A percentile compares a stretch with the other conserved stretches of the same genome.
phyloP scores from a whole-genome alignment of 2,329 filamentous ascomycete species.

The Colletotrichum caudatum region DNA sequence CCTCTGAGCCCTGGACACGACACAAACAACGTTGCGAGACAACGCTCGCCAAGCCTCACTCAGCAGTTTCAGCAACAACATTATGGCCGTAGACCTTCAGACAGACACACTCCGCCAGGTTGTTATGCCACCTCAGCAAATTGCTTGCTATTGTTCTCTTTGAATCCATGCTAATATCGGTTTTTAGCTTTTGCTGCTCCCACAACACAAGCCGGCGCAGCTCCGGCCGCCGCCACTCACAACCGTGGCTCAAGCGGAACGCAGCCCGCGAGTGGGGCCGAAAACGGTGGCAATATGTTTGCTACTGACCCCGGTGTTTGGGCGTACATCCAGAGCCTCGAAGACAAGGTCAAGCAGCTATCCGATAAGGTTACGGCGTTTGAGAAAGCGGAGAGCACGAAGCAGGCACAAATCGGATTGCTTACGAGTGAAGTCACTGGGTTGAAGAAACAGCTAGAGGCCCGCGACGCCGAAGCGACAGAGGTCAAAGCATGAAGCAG shows the following conservation, averaged over 20 bases:
- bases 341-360: conserved; percentile 66
- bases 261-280: conserved; percentile 66
- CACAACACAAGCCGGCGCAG: conserved; percentile 45
- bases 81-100: conserved; percentile 68
- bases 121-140: neutral
- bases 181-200: conserved; percentile 37
- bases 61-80: conserved; percentile 75
- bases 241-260: conserved; percentile 60
- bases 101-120: conserved; percentile 63
- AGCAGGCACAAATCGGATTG: conserved; percentile 52
- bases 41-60: conserved; percentile 74
- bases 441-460: conserved; percentile 50
- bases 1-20: conserved; percentile 79
- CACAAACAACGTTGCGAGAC: conserved; percentile 62
- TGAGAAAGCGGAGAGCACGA: conserved; percentile 54
- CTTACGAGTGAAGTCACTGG: conserved; percentile 53
- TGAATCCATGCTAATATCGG: conserved; percentile 1
- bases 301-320: conserved; percentile 74
- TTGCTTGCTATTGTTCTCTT: neutral
- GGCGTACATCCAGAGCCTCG: conserved; percentile 78
- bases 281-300: conserved; percentile 77
- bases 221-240: conserved; percentile 43
- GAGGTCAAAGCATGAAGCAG: conserved; percentile 33
- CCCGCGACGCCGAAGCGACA: conserved; percentile 38
- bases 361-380: conserved; percentile 55